Conservation (phyloP, 179 eudicot species). For the Beta macrorhiza region DNA sequence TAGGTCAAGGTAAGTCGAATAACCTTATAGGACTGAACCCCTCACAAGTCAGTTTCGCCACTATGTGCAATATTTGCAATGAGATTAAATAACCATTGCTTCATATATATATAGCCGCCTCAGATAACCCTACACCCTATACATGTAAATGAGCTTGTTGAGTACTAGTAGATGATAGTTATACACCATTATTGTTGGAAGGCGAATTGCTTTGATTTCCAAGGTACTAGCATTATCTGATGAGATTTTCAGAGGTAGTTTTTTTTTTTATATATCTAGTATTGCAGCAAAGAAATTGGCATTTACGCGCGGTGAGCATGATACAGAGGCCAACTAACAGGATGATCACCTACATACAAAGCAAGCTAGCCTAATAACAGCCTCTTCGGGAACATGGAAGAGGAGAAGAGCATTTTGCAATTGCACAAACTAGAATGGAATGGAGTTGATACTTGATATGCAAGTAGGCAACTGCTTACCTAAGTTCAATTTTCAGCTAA, state of each 20-base stretch:
- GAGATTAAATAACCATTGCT: too few species aligned
- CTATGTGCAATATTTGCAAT: background rate
- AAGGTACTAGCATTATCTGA: background rate
- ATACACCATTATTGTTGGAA: background rate
- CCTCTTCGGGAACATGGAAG: background rate
- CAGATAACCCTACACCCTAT: background rate
- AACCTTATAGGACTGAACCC: too few species aligned
- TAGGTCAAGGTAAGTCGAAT: too few species aligned
- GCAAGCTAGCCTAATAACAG: background rate
- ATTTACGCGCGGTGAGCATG: background rate
- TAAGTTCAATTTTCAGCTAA: too few species aligned
- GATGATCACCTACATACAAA: background rate
- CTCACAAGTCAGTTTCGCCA: too few species aligned
- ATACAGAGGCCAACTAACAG: background rate
- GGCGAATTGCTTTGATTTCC: background rate
- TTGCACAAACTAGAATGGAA: background rate
- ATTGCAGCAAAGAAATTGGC: background rate
- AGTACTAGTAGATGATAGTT: background rate
- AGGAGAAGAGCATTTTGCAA: background rate
- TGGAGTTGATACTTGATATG: too few species aligned
- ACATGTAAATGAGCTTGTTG: background rate
- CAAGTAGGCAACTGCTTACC: too few species aligned
- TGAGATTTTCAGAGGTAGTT: background rate
- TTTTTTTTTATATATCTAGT: too few species aligned
- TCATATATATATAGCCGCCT: background rate